Conservation (phyloP, 495 filamentous ascomycete species). For the Astrocystis sublimbata region DNA sequence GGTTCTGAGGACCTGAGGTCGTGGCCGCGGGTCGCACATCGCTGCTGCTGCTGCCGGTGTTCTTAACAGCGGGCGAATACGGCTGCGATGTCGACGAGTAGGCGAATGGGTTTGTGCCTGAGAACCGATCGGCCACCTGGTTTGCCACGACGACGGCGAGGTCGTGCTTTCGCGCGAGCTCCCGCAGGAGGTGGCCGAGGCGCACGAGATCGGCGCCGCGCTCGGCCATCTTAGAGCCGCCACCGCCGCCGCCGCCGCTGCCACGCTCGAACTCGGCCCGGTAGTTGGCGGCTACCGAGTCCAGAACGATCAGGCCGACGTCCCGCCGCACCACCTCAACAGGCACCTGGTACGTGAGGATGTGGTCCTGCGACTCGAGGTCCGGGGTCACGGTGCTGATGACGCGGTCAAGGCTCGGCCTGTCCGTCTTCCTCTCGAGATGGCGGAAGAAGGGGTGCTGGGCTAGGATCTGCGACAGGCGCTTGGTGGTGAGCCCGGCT, state of each 20-base stretch:
- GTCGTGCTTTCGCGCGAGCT: slow-evolving; percentile 67
- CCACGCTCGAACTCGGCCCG: slow-evolving; percentile 77
- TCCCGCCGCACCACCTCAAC: slow-evolving; percentile 73
- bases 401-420: slow-evolving; percentile 69
- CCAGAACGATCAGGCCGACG: slow-evolving; percentile 79
- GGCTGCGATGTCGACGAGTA: slow-evolving; percentile 16
- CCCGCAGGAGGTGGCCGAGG: slow-evolving; percentile 73
- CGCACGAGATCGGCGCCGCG: slow-evolving; percentile 70
- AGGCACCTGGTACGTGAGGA: slow-evolving; percentile 86
- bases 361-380: slow-evolving; percentile 94
- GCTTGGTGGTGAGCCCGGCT: slow-evolving; percentile 73
- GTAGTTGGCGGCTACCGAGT: slow-evolving; percentile 93
- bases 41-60: not conserved
- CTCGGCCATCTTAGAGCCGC: slow-evolving; percentile 54
- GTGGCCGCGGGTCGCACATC: not conserved
- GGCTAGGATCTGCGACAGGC: slow-evolving; percentile 75
- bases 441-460: slow-evolving; percentile 61
- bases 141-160: slow-evolving; percentile 91
- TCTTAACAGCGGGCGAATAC: slow-evolving; percentile 10
- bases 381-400: slow-evolving; percentile 83
- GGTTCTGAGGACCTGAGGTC: not conserved
- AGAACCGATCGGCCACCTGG: slow-evolving; percentile 91
- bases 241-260: slow-evolving; percentile 24
- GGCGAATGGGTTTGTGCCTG: slow-evolving; percentile 16
- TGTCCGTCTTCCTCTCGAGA: slow-evolving; percentile 42